These are phyloP conservation scores for Panellus pusillus DNA, from an alignment of 768 basidiomycete species.

Conservation along the genomic window DNA sequence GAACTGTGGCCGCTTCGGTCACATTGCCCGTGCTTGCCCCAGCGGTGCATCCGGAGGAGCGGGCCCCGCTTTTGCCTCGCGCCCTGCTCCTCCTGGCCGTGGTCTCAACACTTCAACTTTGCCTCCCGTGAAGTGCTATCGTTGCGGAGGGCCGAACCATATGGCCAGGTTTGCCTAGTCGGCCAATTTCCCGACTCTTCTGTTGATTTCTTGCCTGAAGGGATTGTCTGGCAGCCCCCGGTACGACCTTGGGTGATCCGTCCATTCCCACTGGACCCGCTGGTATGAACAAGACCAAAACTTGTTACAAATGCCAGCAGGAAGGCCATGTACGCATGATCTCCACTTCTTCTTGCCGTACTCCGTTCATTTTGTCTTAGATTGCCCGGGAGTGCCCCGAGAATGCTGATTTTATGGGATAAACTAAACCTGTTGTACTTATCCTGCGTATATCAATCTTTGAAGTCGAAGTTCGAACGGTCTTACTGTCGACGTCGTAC, in stretches of 20 bases:
- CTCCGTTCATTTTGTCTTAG: slow-evolving; percentile 30
- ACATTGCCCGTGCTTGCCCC: slow-evolving; percentile 78
- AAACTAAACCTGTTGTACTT: slow-evolving; percentile 21
- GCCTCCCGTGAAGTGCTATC: slow-evolving; percentile 85
- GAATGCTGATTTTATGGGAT: slow-evolving; percentile 50
- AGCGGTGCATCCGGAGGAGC: slow-evolving; percentile 39
- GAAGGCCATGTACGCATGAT: slow-evolving; percentile 74
- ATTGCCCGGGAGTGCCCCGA: slow-evolving; percentile 70
- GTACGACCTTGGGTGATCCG: slow-evolving; percentile 46
- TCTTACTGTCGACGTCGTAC: too few species aligned
- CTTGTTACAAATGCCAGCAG: slow-evolving; percentile 86
- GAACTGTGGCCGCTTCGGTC: slow-evolving; percentile 83
- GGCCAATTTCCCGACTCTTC: not conserved
- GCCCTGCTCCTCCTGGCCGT: slow-evolving; percentile 74
- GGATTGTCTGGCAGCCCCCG: slow-evolving; percentile 80
- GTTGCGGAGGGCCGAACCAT: slow-evolving; percentile 88
- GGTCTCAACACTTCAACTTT: slow-evolving; percentile 72
- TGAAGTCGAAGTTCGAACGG: too few species aligned
- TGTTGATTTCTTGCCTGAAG: slow-evolving; percentile 33
- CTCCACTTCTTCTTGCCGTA: not conserved
- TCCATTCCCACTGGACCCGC: slow-evolving; percentile 44
- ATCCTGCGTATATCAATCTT: slow-evolving; percentile 3
- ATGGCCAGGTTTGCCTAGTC: slow-evolving; percentile 56
- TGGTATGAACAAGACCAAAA: slow-evolving; percentile 64
- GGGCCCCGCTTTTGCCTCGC: slow-evolving; percentile 53